Evolutionary conservation across 257 asterid species (phyloP).

Genomic region (Solanum microdontum): DNA sequence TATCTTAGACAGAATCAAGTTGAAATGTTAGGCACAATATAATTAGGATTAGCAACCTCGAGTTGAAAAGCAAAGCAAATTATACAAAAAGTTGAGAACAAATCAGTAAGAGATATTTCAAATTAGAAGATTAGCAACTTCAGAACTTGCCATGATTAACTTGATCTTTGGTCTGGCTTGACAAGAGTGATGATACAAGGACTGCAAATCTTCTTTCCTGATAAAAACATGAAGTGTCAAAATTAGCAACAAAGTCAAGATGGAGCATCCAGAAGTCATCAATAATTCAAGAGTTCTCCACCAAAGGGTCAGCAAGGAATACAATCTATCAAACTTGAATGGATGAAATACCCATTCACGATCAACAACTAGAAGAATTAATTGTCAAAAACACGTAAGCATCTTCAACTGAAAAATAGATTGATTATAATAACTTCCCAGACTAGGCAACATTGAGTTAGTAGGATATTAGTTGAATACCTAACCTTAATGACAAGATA

Average conservation of each 20-base stretch:
- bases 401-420: neutral
- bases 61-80: neutral
- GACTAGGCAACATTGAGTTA: neutral
- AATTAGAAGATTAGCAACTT: neutral
- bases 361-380: neutral
- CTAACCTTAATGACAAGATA: neutral
- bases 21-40: neutral
- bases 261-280: neutral
- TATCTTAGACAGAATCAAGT: neutral
- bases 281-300: neutral
- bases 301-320: neutral
- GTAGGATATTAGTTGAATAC: neutral
- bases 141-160: constrained; percentile 79
- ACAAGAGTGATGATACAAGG: constrained; percentile 72
- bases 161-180: constrained; percentile 94
- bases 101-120: neutral
- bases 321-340: neutral
- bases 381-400: neutral
- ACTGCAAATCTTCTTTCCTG: constrained; percentile 97
- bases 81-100: neutral
- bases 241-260: neutral
- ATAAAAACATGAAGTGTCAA: neutral
- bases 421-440: neutral
- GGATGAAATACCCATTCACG: neutral
- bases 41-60: neutral